phyloP scores from a whole-genome alignment of 2,329 filamentous ascomycete species.

The Myriosclerotinia scirpicola region DNA sequence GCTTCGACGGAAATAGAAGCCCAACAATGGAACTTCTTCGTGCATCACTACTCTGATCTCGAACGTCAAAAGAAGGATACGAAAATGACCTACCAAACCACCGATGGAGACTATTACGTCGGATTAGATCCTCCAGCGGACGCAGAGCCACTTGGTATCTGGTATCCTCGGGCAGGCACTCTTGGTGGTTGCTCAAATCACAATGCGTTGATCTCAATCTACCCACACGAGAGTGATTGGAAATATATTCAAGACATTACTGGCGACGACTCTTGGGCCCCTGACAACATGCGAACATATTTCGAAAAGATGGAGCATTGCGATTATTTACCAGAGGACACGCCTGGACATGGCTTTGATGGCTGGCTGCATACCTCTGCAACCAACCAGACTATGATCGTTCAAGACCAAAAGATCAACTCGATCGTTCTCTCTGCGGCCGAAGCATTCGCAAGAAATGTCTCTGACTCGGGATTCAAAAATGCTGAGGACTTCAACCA shows the following conservation, averaged over 20 bases:
- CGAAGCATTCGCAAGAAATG: neutral
- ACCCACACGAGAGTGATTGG: conserved; percentile 34
- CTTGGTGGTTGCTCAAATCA: conserved; percentile 38
- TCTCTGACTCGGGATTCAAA: neutral
- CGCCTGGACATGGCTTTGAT: conserved; percentile 34
- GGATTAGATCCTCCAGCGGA: conserved; percentile 34
- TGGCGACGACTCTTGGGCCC: conserved; percentile 34
- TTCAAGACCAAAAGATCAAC: conserved; percentile 28
- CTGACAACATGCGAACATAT: conserved; percentile 46
- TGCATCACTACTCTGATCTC: conserved; percentile 31
- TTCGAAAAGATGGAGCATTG: conserved; percentile 48
- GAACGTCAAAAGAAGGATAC: conserved; percentile 27
- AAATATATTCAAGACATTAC: conserved; percentile 32
- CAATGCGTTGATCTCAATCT: conserved; percentile 32
- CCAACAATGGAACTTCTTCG: conserved; percentile 52
- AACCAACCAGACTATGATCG: conserved; percentile 26
- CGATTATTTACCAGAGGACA: conserved; percentile 44
- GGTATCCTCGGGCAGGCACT: conserved; percentile 40
- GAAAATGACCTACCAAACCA: conserved; percentile 42
- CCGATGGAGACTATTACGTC: conserved; percentile 35
- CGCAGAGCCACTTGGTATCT: conserved; percentile 34
- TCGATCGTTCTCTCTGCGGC: conserved; percentile 5
- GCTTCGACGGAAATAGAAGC: conserved; percentile 48
- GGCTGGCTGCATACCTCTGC: conserved; percentile 38
- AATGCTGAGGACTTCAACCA: conserved; percentile 13